Evolutionary conservation across 805 yeast species (phyloP).

Genomic region (Wickerhamomyces queroliae): DNA sequence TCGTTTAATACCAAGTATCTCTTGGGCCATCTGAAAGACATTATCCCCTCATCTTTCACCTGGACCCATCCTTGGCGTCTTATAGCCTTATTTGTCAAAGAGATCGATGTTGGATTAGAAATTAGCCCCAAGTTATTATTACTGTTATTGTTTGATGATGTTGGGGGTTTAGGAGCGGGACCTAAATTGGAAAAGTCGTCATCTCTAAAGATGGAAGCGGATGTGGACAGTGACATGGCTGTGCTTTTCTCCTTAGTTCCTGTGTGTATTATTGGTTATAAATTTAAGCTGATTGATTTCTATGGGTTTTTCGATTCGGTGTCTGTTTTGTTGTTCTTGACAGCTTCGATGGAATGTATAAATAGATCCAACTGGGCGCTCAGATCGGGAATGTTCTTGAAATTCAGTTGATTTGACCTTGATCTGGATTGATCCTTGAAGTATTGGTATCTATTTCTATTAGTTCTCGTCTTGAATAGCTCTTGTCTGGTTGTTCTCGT

Average conservation of each 20-base stretch:
- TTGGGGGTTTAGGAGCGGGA: conserved; percentile 51
- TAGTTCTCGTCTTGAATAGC: background rate
- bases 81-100: conserved; percentile 16
- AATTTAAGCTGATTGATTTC: background rate
- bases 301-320: background rate
- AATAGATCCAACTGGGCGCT: background rate
- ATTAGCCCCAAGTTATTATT: conserved; percentile 31
- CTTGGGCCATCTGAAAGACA: conserved; percentile 90
- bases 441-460: no score
- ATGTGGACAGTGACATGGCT: conserved; percentile 31
- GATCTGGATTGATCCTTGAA: no score
- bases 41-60: conserved; percentile 86
- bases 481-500: background rate
- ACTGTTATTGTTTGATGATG: conserved; percentile 14
- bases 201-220: conserved; percentile 35
- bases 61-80: conserved; percentile 78
- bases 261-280: background rate
- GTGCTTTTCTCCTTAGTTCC: background rate
- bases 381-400: no score
- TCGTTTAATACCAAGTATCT: conserved; percentile 76
- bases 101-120: conserved; percentile 21
- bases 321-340: no score
- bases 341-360: background rate
- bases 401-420: no score
- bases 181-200: conserved; percentile 48